phyloP scores from a whole-genome alignment of 108 stramenopile genomes.

The Skeletonema menzelii region DNA sequence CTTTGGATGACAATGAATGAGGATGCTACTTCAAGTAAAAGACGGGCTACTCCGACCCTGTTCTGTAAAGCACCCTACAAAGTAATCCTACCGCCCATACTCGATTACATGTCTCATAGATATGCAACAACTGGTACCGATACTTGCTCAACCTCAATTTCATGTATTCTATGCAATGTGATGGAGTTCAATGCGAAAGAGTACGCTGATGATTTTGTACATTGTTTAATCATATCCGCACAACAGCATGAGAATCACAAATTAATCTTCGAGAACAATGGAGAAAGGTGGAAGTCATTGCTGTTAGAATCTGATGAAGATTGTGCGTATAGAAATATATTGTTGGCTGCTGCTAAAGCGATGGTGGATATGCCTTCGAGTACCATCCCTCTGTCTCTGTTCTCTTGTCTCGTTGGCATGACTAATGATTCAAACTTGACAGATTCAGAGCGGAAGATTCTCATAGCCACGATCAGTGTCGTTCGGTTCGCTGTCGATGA shows the following conservation, averaged over 20 bases:
- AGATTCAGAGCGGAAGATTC: constrained; percentile 13
- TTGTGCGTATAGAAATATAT: constrained; percentile 17
- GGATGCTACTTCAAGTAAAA: neutral
- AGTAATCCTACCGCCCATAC: constrained; percentile 7
- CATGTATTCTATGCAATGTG: constrained; percentile 19
- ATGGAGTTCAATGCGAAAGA: constrained; percentile 18
- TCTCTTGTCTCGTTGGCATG: constrained; percentile 15
- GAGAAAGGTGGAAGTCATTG: constrained; percentile 15
- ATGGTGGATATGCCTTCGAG: constrained; percentile 33
- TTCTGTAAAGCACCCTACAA: constrained; percentile 17
- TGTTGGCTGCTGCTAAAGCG: constrained; percentile 22
- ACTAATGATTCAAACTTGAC: neutral
- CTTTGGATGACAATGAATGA: constrained; percentile 6
- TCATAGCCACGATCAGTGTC: constrained; percentile 18
- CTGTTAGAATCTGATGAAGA: constrained; percentile 11
- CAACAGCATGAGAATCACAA: neutral
- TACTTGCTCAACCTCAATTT: neutral
- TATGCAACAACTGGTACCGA: constrained; percentile 1
- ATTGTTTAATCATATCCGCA: constrained; percentile 4
- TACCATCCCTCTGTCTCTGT: constrained; percentile 20
- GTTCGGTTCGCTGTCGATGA: constrained; percentile 13
- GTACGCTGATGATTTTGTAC: constrained; percentile 15
- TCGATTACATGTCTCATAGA: constrained; percentile 7
- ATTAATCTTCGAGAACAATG: constrained; percentile 19
- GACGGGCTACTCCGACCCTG: constrained; percentile 9